Conservation (phyloP, 129 eudicot species). For the Calendula officinalis region DNA sequence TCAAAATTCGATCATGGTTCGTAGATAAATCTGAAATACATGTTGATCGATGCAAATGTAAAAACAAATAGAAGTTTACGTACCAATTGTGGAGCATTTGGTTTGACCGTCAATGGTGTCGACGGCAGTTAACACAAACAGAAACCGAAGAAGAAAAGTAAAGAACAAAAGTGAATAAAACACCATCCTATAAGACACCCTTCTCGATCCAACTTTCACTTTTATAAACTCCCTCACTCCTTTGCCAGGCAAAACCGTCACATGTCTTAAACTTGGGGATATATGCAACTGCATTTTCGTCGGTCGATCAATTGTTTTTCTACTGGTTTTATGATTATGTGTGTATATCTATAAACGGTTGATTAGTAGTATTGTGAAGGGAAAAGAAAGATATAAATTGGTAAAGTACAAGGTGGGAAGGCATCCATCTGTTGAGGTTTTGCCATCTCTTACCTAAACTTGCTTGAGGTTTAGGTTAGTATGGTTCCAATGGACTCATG, state of each 20-base stretch:
- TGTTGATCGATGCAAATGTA: not conserved
- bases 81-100: conserved; percentile 80
- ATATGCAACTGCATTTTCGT: conserved; percentile 80
- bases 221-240: conserved; percentile 81
- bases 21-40: not conserved
- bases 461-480: conserved; percentile 44
- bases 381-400: conserved; percentile 29
- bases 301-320: not conserved
- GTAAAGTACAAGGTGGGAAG: conserved; percentile 32
- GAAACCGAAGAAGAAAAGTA: conserved; percentile 76
- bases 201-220: conserved; percentile 72
- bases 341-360: conserved; percentile 21
- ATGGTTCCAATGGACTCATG: conserved; percentile 18
- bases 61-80: not conserved
- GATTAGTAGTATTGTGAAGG: conserved; percentile 22
- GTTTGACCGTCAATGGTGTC: conserved; percentile 78
- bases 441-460: conserved; percentile 50
- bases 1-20: not conserved
- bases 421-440: conserved; percentile 37
- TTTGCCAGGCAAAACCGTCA: conserved; percentile 71
- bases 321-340: not conserved
- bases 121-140: conserved; percentile 76
- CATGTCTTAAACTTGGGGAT: conserved; percentile 94
- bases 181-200: conserved; percentile 77
- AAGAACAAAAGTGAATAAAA: conserved; percentile 76